Evolutionary conservation across 768 basidiomycete species (phyloP).

Genomic region (Holtermanniella nyarrowii): DNA sequence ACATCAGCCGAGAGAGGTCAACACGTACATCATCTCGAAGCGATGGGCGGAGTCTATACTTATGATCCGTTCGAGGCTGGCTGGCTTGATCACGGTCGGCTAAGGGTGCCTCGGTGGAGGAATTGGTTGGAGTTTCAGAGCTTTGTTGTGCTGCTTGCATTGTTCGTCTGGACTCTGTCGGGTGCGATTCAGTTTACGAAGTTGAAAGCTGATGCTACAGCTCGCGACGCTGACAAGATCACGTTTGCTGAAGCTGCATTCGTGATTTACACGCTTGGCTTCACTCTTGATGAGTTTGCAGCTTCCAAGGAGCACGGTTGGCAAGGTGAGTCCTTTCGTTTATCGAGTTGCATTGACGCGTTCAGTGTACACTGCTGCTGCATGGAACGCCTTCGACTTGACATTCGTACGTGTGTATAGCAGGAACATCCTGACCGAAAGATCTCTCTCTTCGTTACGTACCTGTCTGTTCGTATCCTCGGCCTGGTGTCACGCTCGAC

Average conservation of each 20-base stretch:
- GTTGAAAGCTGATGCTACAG: slow-evolving; percentile 43
- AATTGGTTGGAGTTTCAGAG: slow-evolving; percentile 56
- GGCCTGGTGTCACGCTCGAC: slow-evolving; percentile 37
- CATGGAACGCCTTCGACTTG: slow-evolving; percentile 70
- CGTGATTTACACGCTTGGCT: slow-evolving; percentile 64
- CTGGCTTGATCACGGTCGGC: slow-evolving; percentile 68
- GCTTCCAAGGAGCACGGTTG: slow-evolving; percentile 78
- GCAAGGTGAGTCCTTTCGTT: slow-evolving; percentile 52
- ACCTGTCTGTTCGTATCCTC: slow-evolving; percentile 30
- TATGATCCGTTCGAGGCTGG: slow-evolving; percentile 39
- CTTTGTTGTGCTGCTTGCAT: slow-evolving; percentile 56
- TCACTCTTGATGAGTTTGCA: slow-evolving; percentile 77
- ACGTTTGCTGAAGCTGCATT: slow-evolving; percentile 62
- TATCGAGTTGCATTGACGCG: slow-evolving; percentile 2
- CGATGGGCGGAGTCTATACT: slow-evolving; percentile 29
- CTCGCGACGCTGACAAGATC: slow-evolving; percentile 48
- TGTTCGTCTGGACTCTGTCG: slow-evolving; percentile 64
- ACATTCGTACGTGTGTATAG: slow-evolving; percentile 40
- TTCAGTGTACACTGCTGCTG: slow-evolving; percentile 1
- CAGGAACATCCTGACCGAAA: no score
- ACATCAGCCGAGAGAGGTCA: background rate
- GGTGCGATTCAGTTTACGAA: slow-evolving; percentile 50
- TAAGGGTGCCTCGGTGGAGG: slow-evolving; percentile 65
- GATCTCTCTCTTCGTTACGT: slow-evolving; percentile 46
- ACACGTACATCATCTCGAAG: background rate